A percentile compares a stretch with the other conserved stretches of the same genome.
Evolutionary conservation across 768 basidiomycete genomes (phyloP).

Genomic region (Auricularia sp.): DNA sequence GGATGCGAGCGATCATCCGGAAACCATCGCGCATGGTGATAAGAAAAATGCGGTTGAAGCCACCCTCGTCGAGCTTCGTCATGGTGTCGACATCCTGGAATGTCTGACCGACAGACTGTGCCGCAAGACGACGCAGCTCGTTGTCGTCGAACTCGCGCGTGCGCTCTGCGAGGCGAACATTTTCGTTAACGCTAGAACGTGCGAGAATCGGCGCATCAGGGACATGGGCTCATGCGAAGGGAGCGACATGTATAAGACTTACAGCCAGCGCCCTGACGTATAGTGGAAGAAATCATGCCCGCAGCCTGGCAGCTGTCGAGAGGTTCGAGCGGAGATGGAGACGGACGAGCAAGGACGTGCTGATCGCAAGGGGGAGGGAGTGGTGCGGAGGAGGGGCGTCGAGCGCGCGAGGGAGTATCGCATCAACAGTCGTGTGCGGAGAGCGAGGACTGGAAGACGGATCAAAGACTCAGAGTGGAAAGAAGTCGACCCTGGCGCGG

Average conservation of each 20-base stretch:
- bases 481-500: no score
- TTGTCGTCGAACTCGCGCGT: constrained; percentile 31
- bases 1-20: constrained; percentile 22
- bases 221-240: constrained; percentile 8
- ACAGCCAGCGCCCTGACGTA: constrained; percentile 19
- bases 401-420: no score
- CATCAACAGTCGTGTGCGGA: no score
- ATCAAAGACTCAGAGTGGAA: no score
- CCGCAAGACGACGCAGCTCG: constrained; percentile 34
- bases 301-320: no score
- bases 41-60: constrained; percentile 22
- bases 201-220: constrained; percentile 6
- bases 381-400: no score
- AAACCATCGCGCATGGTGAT: constrained; percentile 16
- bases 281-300: constrained; percentile 14
- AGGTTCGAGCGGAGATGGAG: no score
- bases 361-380: no score
- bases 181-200: constrained; percentile 14
- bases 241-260: constrained; percentile 12
- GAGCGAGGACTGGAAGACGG: no score
- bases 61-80: constrained; percentile 34
- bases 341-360: no score
- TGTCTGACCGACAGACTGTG: constrained; percentile 29
- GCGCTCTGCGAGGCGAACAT: constrained; percentile 37
- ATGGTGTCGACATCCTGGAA: constrained; percentile 28